Evolutionary conservation across 192 early-diverging fungal genomes (phyloP).

Genomic region (Chytriomyces sp.): DNA sequence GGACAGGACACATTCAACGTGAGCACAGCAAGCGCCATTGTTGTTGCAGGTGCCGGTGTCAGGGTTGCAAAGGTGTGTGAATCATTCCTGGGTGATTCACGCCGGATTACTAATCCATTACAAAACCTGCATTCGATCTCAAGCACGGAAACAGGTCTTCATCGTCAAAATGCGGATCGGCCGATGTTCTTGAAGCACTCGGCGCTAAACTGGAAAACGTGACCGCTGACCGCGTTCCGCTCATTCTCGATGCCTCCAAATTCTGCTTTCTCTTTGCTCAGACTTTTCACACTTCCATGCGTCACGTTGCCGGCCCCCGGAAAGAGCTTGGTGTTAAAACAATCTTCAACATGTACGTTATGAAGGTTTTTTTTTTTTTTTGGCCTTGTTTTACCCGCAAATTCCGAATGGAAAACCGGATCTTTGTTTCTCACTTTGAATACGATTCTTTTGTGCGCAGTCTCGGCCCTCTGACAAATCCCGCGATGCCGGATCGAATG

Average conservation of each 20-base stretch:
- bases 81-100: neutral
- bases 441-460: constrained; percentile 26
- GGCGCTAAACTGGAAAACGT: constrained; percentile 76
- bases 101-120: neutral
- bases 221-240: constrained; percentile 66
- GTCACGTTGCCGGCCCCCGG: constrained; percentile 70
- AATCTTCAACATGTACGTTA: constrained; percentile 79
- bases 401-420: neutral
- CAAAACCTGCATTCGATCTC: neutral
- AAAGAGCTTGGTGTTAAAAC: constrained; percentile 91
- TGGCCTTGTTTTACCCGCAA: neutral
- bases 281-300: constrained; percentile 91
- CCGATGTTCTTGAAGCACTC: constrained; percentile 87
- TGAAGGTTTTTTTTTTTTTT: constrained; percentile 18
- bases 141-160: constrained; percentile 93
- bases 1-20: constrained; percentile 98
- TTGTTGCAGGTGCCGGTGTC: constrained; percentile 89
- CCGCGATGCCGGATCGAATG: constrained; percentile 77
- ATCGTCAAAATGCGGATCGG: constrained; percentile 89
- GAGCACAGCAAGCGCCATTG: constrained; percentile 87
- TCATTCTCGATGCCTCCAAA: constrained; percentile 60
- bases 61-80: constrained; percentile 77
- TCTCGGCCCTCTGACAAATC: constrained; percentile 90
- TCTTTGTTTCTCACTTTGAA: neutral
- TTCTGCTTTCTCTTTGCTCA: constrained; percentile 96